phyloP scores from a whole-genome alignment of 345 rosid genomes.

The Arabis hirsuta region DNA sequence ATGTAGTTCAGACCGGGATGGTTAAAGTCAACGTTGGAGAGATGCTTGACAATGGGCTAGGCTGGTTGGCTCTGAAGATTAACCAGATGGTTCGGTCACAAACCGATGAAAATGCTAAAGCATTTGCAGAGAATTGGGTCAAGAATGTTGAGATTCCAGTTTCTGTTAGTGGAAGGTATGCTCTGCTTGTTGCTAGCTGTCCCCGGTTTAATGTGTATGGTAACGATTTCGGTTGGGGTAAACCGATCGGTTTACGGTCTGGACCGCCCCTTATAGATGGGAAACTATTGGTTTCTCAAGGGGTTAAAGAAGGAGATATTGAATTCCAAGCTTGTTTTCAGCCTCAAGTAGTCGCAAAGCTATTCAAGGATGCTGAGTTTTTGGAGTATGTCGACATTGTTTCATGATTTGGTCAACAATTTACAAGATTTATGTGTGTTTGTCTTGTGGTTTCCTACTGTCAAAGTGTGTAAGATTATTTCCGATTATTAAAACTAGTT shows the following conservation, averaged over 20 bases:
- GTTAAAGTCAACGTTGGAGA: slow-evolving; percentile 18
- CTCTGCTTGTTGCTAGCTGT: slow-evolving; percentile 21
- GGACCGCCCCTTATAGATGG: slow-evolving; percentile 25
- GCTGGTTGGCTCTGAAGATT: slow-evolving; percentile 20
- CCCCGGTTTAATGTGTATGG: slow-evolving; percentile 20
- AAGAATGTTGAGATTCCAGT: slow-evolving; percentile 22
- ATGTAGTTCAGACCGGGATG: slow-evolving; percentile 5
- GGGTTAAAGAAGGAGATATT: slow-evolving; percentile 42
- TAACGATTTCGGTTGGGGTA: neutral
- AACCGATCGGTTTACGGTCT: neutral
- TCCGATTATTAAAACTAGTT: neutral
- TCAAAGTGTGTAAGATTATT: neutral
- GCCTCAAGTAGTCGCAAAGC: slow-evolving; percentile 1
- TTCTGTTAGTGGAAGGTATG: neutral
- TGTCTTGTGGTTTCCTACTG: neutral
- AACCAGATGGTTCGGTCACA: slow-evolving; percentile 14
- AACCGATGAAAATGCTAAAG: slow-evolving; percentile 30
- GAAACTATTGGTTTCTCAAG: slow-evolving; percentile 35
- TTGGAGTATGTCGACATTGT: slow-evolving; percentile 23
- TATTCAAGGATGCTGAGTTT: slow-evolving; percentile 33
- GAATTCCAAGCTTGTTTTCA: slow-evolving; percentile 40
- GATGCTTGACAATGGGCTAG: slow-evolving; percentile 24
- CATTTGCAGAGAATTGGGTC: slow-evolving; percentile 34
- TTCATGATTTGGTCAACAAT: slow-evolving; percentile 3
- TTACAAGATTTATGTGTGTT: neutral